A percentile compares a stretch with the other conserved stretches of the same genome.
These are phyloP conservation scores for Psophocarpus tetragonolobus DNA, from an alignment of 306 rosid species.

Conservation along the genomic window DNA sequence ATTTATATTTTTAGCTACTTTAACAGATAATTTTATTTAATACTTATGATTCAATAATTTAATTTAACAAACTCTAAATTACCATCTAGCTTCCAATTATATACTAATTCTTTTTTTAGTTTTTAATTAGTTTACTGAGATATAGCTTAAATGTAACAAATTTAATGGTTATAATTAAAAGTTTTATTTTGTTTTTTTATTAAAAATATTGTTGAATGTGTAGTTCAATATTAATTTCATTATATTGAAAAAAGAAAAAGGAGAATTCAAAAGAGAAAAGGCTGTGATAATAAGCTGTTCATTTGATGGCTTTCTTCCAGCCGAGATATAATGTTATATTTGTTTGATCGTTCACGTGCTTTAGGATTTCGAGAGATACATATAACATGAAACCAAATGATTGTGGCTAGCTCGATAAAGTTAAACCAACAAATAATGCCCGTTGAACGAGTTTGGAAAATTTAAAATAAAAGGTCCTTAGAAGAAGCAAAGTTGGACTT, in stretches of 20 bases:
- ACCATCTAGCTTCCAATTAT: no score
- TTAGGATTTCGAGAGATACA: slow-evolving; percentile 40
- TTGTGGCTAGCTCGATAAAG: slow-evolving; percentile 35
- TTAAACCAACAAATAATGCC: background rate
- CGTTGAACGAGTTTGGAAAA: background rate
- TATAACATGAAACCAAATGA: slow-evolving; percentile 39
- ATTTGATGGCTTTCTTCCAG: slow-evolving; percentile 10
- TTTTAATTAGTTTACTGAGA: no score
- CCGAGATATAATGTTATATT: background rate
- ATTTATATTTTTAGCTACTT: no score
- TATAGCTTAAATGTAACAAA: no score
- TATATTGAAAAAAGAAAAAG: slow-evolving; percentile 1
- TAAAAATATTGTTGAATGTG: no score
- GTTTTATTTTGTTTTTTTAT: no score
- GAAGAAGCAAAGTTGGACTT: slow-evolving; percentile 37
- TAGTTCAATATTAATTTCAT: no score
- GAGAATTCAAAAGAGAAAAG: slow-evolving; percentile 24
- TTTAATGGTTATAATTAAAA: no score
- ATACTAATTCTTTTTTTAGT: no score
- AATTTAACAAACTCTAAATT: no score
- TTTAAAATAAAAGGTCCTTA: background rate
- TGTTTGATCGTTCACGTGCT: slow-evolving; percentile 45
- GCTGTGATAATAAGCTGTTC: slow-evolving; percentile 36
- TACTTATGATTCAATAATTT: no score
- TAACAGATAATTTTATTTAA: no score